Conservation (phyloP, 495 filamentous ascomycete genomes). For the Thozetella sp. region DNA sequence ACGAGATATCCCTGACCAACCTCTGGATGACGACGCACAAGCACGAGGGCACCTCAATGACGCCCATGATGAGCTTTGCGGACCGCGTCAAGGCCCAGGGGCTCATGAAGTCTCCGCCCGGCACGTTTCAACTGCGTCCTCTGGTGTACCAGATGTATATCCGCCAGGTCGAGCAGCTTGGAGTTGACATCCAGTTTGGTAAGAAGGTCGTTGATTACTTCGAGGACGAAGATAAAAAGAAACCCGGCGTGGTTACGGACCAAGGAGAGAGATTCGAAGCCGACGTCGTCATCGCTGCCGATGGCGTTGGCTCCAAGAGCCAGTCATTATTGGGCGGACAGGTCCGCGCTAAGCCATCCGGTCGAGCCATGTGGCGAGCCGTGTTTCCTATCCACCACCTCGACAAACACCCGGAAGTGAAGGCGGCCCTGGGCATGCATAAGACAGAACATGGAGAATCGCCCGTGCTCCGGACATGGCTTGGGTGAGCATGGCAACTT, state of each 20-base stretch:
- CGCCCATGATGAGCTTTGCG: constrained; percentile 34
- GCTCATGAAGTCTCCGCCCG: constrained; percentile 35
- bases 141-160: constrained; percentile 59
- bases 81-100: constrained; percentile 37
- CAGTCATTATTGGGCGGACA: constrained; percentile 50
- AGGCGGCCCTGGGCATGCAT: constrained; percentile 44
- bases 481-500: constrained; percentile 33
- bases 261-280: constrained; percentile 51
- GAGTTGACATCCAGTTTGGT: constrained; percentile 54
- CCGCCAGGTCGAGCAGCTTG: constrained; percentile 47
- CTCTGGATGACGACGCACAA: constrained; percentile 55
- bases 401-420: constrained; percentile 42
- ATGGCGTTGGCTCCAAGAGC: constrained; percentile 57
- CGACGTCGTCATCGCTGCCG: constrained; percentile 61
- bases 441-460: constrained; percentile 32
- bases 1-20: constrained; percentile 44
- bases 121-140: constrained; percentile 47
- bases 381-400: constrained; percentile 36
- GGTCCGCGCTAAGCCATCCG: constrained; percentile 45
- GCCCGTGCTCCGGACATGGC: constrained; percentile 40
- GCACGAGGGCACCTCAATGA: constrained; percentile 50
- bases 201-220: constrained; percentile 50
- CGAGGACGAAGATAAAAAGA: constrained; percentile 42
- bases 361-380: constrained; percentile 55
- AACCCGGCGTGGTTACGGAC: constrained; percentile 46